Evolutionary conservation across 768 basidiomycete species (phyloP), one percentile per base, ranked within the genome.

Genomic region (Strobilomyces echinocephalus): DNA sequence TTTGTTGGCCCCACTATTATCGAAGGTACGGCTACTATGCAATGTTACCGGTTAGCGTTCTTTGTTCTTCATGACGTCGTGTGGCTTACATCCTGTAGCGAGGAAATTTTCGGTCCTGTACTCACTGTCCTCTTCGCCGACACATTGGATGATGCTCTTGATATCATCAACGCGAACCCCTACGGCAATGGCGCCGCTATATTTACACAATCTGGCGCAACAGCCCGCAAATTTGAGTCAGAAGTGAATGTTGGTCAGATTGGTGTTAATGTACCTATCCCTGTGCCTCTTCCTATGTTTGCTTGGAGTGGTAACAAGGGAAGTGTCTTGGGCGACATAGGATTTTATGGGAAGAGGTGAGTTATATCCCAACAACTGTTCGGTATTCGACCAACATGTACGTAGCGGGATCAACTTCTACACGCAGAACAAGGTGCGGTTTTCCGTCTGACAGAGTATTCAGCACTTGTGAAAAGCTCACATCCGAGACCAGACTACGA

Each of bases 141-240:
- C 33, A 91, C 85, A 0, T 74, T 98, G 40, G 94, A 97, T 56
- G 91, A 95, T 54, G 95, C 93, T 12, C 78, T 97, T 54, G 81
- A 83, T 40, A 84, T 95, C 56, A 85, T 98, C 71, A 98, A 98
- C 73, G 72, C 76, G 56, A 97, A 97, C 73, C 77, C 72, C 59
- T 98, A 97, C 68, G 89, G 95, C 8, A 98, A 98, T 62, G 95
- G 95, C 30, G 83, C 94, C 30, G 90, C 93, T 20, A 91, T 97
- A 67, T 98, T 97, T 69, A 99, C 95, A 20, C 91, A 97, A 72
- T 91, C 88, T 14, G 97, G 95, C 15, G 91, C 95, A 33, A 92
- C 93, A 8, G 95, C 94, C 16, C 83, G 95, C 52, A 91, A 88
- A 70, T 99, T 97, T 57, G 95, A 98, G 73, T 76, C 75, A 12